Evolutionary conservation across 2,329 filamentous ascomycete genomes (phyloP), one percentile per base, ranked within the genome.

Genomic region (Hymenoscyphus infarciens): DNA sequence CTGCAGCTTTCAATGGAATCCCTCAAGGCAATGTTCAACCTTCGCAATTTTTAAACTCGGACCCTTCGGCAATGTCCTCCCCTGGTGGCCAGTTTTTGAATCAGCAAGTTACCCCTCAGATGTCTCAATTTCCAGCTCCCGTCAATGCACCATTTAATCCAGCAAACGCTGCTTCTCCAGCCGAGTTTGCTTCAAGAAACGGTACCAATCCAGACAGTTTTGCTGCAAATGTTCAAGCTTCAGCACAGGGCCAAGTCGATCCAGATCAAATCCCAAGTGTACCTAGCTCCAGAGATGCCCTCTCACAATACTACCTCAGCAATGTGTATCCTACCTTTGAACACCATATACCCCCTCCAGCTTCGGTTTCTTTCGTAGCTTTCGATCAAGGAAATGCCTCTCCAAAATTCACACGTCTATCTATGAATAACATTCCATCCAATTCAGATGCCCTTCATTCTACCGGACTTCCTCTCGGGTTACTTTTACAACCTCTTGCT

Each of bases 271-370:
- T 97, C 71, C 95, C 95, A 52, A 97, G 93, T 74, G 85, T 99
- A 58, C 93, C 95, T 13, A 78, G 88, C 69, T 91, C 92, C 70
- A 87, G 95, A 78, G 95, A 99, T 75, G 77, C 85, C 7, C 83
- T 91, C 7, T 91, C 95, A 68, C 87, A 89, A 67, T 89, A 93
- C 78, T 99, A 94, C 74, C 84, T 96, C 70, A 87, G 83, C 69
- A 90, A 97, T 75, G 83, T 96, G 59, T 98, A 97, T 75, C 92
- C 94, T 19, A 99, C 95, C 3, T 96, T 98, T 79, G 94, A 98
- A 77, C 90, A 90, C 63, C 92, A 97, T 74, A 82, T 97, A 1
- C 93, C 95, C 11, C 95, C 95, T 56, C 92, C 95, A 2, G 91
- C 93, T 15, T 86, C 90, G 5, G 84, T 95, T 25, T 92, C 95